Base-by-base conservation (phyloP, 2,329 filamentous ascomycete genomes). In the Remersonia thermophila region DNA sequence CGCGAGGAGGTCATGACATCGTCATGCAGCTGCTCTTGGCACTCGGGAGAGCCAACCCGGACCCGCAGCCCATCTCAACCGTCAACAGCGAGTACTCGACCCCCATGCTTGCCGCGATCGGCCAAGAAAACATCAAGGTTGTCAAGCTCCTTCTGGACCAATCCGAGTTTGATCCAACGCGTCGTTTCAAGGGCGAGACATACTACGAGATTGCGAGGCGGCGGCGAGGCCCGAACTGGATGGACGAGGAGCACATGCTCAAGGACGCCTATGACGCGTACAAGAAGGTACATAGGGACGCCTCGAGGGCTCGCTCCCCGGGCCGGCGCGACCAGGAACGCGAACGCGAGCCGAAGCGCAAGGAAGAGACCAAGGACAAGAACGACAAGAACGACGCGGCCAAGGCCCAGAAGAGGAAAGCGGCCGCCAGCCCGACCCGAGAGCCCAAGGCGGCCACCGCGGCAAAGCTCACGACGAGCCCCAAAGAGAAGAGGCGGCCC, bases 51-150 rank as follows among this genome's bases (percentile, higher is more conserved):
- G 71, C 71, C 10, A 72, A 74, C 36, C 67, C 72, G 0, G 83
- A 91, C 48, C 85, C 85, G 23, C 65, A 71, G 6, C 73, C 83
- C 10, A 58, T 86, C 32, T 51, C 65, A 7, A 67, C 69, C 20
- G 15, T 30, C 3, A 65, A 68, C 18, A 60, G 69, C 29, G 86
- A 91, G 39, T 79, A 83, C 51, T 81, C 87, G 35, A 96, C 89
- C 1, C 91, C 91, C 1, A 93, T 98, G 67, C 71, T 95, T 27
- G 86, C 87, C 40, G 87, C 91, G 2, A 95, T 98, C 46, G 89
- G 91, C 12, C 81, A 89, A 47, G 75, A 78, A 44, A 91, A 94
- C 49, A 71, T 91, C 33, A 82, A 84, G 47, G 84, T 95, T 39
- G 76, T 98, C 30, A 73, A 81, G 39, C 63, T 94, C 9, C 68